Percentiles rank a stretch among this genome's conserved stretches.
Conservation (phyloP, 2,329 filamentous ascomycete species). For the Trichoderma sp. region DNA sequence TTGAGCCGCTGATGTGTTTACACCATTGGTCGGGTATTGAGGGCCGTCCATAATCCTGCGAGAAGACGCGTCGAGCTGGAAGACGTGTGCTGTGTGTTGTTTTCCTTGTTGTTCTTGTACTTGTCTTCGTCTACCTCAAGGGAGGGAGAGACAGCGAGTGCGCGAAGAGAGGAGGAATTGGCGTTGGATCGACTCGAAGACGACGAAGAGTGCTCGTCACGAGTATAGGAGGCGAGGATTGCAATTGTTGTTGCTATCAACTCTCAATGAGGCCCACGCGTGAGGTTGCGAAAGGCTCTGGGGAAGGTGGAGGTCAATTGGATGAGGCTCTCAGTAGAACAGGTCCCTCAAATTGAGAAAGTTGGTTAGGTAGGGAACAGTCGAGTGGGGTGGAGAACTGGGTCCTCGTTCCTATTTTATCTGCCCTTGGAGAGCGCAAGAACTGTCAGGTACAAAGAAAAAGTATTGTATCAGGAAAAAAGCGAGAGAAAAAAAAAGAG, state of each 20-base stretch:
- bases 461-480: background rate
- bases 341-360: conserved; percentile 28
- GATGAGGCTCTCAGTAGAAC: conserved; percentile 45
- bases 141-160: background rate
- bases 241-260: background rate
- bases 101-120: background rate
- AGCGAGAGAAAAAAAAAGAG: conserved; percentile 17
- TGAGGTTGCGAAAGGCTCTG: conserved; percentile 36
- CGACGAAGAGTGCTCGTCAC: conserved; percentile 2
- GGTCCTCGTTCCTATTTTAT: conserved; percentile 47
- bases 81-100: conserved; percentile 9
- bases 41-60: conserved; percentile 56
- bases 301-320: conserved; percentile 34
- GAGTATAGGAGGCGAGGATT: background rate
- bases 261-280: conserved; percentile 31
- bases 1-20: conserved; percentile 54
- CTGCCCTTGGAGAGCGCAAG: conserved; percentile 29
- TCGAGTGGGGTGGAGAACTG: conserved; percentile 52
- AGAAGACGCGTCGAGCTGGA: conserved; percentile 36
- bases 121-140: background rate
- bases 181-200: conserved; percentile 2
- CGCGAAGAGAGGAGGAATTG: conserved; percentile 22
- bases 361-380: conserved; percentile 46
- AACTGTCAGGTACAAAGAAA: conserved; percentile 30
- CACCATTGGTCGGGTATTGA: conserved; percentile 57